Conservation (phyloP, 257 asterid genomes). For the Solanum pennellii region DNA sequence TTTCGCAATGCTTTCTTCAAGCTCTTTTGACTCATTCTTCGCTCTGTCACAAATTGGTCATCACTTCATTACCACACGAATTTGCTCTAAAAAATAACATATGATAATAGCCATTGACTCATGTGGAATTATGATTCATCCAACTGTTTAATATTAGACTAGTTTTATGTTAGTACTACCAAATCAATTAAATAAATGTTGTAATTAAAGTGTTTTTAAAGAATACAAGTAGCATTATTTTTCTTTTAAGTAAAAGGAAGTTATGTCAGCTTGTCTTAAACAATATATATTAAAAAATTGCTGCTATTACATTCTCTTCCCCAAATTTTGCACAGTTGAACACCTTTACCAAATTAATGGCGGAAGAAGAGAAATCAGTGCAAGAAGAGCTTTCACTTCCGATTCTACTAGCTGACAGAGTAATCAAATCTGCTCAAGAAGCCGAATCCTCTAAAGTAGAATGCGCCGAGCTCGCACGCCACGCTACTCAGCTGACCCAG, state of each 20-base stretch:
- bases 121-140: not conserved
- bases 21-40: not conserved
- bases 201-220: not conserved
- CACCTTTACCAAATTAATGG: not conserved
- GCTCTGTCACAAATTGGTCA: not conserved
- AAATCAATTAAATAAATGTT: not conserved
- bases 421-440: slow-evolving; percentile 31
- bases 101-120: not conserved
- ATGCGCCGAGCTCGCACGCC: slow-evolving; percentile 41
- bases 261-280: not conserved
- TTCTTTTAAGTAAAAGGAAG: not conserved
- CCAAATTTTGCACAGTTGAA: not conserved
- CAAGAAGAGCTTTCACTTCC: slow-evolving; percentile 36
- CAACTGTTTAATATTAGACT: not conserved
- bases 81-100: not conserved
- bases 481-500: slow-evolving; percentile 40
- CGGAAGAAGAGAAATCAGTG: slow-evolving; percentile 25
- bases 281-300: not conserved
- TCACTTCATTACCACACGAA: not conserved
- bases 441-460: slow-evolving; percentile 48
- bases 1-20: too few species aligned
- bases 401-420: slow-evolving; percentile 34
- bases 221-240: not conserved
- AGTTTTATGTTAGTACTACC: not conserved
- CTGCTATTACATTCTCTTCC: not conserved